Base-by-base conservation (phyloP, 768 basidiomycete species). In the Tylopilus balloui region DNA sequence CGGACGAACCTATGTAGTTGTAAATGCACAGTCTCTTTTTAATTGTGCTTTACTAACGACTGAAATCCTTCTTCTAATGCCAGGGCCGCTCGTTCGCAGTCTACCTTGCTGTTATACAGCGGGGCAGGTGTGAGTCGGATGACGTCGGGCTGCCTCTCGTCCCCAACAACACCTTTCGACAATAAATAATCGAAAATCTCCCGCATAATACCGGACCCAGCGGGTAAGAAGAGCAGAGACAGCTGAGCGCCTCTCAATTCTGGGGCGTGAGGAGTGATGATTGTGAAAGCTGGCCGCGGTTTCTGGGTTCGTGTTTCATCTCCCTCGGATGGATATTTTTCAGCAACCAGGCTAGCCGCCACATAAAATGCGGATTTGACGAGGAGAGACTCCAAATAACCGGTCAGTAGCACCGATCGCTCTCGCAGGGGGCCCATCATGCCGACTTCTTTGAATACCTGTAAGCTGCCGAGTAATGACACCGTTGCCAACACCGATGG, bases 131-230 rank as follows among this genome's bases (percentile, higher is more conserved):
- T 80, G 38, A 98, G 70, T 10, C 96, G 79, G 58, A 99, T 93
- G 43, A 98, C 91, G 62, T 92, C 87, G 23, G 96, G 95, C 60
- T 83, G 72, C 61, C 96, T 74, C 68, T 95, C 90, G 68, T 99
- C 96, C 10, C 91, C 94, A 44, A 96, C 77, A 13, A 99, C 86
- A 6, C 96, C 96, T 43, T 74, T 67, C 52, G 75, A 74, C 19
- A 74, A 70, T 60, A 98, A 67, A 34, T 69, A 72, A 44, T 77
- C 67, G 52, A 83, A 80, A 19, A 96, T 76, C 48, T 71, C 73
- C 50, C 76, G 74, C 94, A 98, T 97, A 37, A 81, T 62, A 27
- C 72, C 76, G 13, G 78, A 71, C 23, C 51, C 59, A 25, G 69
- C 47, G 17, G 86, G 85, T 24, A 92, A 69, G 69, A 94, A 88